Percentiles rank a stretch among this genome's conserved stretches.
Conservation (phyloP, 1,284 basidiomycete genomes). For the Schizophyllum commune region DNA sequence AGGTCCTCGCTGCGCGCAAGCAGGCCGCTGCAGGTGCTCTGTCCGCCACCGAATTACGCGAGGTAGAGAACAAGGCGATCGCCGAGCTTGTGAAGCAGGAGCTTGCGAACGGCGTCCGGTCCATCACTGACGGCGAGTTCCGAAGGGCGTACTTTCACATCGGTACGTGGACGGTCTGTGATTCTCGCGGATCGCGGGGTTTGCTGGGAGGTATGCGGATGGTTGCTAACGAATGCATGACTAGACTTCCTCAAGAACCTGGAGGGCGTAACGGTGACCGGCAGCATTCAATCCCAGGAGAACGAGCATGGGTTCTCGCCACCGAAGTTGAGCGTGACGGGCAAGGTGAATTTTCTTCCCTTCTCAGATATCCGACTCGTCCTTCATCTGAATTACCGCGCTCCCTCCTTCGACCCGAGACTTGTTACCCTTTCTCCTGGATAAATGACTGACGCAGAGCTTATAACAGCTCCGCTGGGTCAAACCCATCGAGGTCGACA, state of each 20-base stretch:
- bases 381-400: no score
- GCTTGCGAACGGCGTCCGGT: slow-evolving; percentile 10
- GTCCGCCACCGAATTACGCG: slow-evolving; percentile 7
- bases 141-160: slow-evolving; percentile 14
- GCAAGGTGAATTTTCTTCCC: not conserved
- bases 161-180: slow-evolving; percentile 2
- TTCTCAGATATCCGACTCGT: no score
- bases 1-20: slow-evolving; percentile 8
- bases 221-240: not conserved
- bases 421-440: no score
- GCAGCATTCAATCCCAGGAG: not conserved
- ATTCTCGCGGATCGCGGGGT: no score
- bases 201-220: no score
- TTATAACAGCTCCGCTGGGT: not conserved
- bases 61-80: slow-evolving; percentile 11
- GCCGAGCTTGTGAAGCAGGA: slow-evolving; percentile 8
- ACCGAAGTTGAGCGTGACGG: not conserved
- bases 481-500: not conserved
- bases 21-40: slow-evolving; percentile 5
- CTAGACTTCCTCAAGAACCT: not conserved
- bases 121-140: slow-evolving; percentile 14
- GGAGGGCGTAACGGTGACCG: not conserved
- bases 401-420: no score
- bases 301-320: not conserved
- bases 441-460: no score